Evolutionary conservation across 495 filamentous ascomycete species (phyloP), one percentile per base, ranked within the genome.

Genomic region (Umbilicaria muhlenbergii): DNA sequence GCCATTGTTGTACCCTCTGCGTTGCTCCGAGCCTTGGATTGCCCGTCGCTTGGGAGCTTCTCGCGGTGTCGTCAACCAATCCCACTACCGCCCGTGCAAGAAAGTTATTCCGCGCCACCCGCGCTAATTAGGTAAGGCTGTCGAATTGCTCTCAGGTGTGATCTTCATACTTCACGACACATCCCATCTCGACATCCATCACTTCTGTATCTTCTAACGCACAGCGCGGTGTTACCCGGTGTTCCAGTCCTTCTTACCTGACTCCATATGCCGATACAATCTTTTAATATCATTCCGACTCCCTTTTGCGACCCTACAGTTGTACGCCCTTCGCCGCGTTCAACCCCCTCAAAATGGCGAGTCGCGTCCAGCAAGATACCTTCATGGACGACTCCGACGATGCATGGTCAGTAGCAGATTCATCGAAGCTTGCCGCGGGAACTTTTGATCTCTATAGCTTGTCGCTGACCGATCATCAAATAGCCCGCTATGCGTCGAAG

Each of bases 351-450:
- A 46, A 42, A 37, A 47, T 54, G 54, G 44, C 49, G 39, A 24
- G 32, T 38, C 53, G 48, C 32, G 36, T 51, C 34, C 81, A 84
- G 52, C 88, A 93, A 64, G 92, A 99, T 60, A 84, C 80, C 53
- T 92, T 94, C 70, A 86, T 96, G 61, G 92, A 99, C 53, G 92
- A 96, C 55, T 86, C 94, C 51, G 91, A 95, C 57, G 87, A 94
- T 55, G 78, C 74, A 51, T 93, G 86, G 86, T 92, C 71, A 56
- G 77, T 41, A 13, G 11, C 11, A 11, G 1, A 28, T 1, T 10
- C 24, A 28, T 28, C 8, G 13, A 41, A 7, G 3, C 8, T 15
- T 36, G 24, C 28, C 5, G 11, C 24, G 32, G 1, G n/a, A 6
- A 5, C 12, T 24, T 33, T 24, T 28, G n/a, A 5, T 43, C 13